Percentiles rank a stretch among this genome's conserved stretches.
Conservation (phyloP, 176 grass and related monocot species). For the Bothriochloa decipiens region DNA sequence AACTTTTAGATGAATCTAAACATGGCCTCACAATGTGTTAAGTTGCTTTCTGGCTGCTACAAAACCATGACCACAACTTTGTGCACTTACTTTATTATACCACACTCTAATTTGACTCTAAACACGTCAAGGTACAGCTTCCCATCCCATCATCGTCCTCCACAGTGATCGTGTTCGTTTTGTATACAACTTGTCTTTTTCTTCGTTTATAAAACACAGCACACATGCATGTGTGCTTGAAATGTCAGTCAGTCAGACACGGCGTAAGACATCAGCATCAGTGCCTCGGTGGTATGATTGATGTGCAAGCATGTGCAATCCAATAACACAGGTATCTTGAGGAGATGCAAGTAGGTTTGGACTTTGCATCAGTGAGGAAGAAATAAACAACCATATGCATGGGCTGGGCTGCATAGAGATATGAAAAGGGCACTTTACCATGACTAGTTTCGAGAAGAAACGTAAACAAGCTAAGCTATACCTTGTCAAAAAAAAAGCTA, state of each 20-base stretch:
- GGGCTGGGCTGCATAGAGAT: background rate
- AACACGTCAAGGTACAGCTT: background rate
- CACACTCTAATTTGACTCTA: too few species aligned
- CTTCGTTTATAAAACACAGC: background rate
- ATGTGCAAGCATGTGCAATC: background rate
- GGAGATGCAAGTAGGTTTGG: background rate
- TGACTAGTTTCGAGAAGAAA: background rate
- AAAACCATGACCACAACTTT: too few species aligned
- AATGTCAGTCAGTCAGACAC: too few species aligned
- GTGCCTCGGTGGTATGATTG: background rate
- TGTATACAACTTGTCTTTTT: too few species aligned
- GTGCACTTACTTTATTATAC: too few species aligned
- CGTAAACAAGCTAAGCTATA: background rate
- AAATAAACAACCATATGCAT: background rate
- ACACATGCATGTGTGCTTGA: background rate
- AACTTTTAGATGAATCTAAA: too few species aligned
- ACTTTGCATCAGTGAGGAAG: background rate
- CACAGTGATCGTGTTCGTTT: too few species aligned
- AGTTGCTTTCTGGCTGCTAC: too few species aligned
- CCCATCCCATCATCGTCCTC: background rate
- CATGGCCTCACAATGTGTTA: too few species aligned
- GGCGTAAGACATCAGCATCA: too few species aligned
- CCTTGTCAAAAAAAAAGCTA: too few species aligned
- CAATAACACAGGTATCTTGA: background rate
- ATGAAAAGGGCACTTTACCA: background rate